Evolutionary conservation across 768 basidiomycete genomes (phyloP).

Genomic region (Saitozyma podzolica): DNA sequence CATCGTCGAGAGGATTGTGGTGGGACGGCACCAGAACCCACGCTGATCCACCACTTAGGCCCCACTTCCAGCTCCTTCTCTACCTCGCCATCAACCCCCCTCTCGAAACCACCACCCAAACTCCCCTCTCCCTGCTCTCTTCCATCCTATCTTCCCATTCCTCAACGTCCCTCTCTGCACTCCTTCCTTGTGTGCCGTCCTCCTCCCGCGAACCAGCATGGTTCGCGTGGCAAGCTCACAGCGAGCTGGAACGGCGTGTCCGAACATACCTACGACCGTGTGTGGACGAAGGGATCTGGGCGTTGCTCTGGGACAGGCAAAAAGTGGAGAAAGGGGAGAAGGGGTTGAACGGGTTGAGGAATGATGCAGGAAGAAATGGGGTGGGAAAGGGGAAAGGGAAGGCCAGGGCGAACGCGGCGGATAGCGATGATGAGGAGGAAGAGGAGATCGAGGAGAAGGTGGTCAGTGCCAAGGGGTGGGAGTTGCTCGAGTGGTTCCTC

Average conservation of each 20-base stretch:
- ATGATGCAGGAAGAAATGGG: background rate
- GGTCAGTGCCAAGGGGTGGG: slow-evolving; percentile 24
- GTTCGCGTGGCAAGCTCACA: slow-evolving; percentile 14
- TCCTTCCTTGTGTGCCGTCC: slow-evolving; percentile 2
- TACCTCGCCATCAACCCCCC: slow-evolving; percentile 21
- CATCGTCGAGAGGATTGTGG: too few species aligned
- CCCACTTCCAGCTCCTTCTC: slow-evolving; percentile 32
- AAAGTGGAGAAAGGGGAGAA: slow-evolving; percentile 15
- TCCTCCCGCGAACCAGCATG: slow-evolving; percentile 4
- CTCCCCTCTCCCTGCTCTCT: slow-evolving; percentile 9
- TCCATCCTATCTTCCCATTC: slow-evolving; percentile 11
- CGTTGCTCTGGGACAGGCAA: slow-evolving; percentile 6
- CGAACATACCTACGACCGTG: slow-evolving; percentile 10
- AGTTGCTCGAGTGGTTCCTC: slow-evolving; percentile 23
- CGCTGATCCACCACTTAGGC: slow-evolving; percentile 8
- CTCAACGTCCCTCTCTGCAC: slow-evolving; percentile 15
- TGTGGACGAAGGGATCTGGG: slow-evolving; percentile 23
- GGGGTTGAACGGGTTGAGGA: slow-evolving; percentile 3
- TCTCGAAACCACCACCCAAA: background rate
- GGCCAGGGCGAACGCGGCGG: slow-evolving; percentile 8
- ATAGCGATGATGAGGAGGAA: slow-evolving; percentile 12
- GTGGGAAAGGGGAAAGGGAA: slow-evolving; percentile 11
- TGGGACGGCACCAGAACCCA: background rate
- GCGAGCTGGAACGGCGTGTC: slow-evolving; percentile 7
- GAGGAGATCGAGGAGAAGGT: slow-evolving; percentile 16